phyloP scores from a whole-genome alignment of 192 early-diverging fungal genomes.

The Jimgerdemannia flammicorona region DNA sequence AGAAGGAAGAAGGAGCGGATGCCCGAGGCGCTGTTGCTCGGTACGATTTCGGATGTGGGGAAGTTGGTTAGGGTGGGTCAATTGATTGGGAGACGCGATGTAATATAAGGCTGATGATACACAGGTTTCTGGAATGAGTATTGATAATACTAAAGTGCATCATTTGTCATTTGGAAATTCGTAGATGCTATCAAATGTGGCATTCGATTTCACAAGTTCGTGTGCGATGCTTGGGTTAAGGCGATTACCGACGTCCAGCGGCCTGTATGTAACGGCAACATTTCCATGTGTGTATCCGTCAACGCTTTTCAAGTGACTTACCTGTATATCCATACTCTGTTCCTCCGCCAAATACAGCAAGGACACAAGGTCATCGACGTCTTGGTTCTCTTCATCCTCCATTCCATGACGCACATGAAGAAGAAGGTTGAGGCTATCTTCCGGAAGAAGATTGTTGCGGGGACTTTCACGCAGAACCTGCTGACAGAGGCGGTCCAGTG shows the following conservation, averaged over 20 bases:
- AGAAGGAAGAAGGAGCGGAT: conserved; percentile 1
- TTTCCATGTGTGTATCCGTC: too few species aligned
- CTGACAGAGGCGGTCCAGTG: conserved; percentile 41
- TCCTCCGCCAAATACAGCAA: conserved; percentile 18
- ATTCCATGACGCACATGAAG: conserved; percentile 46
- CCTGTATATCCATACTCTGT: neutral
- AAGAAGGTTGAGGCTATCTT: conserved; percentile 50
- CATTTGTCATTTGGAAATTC: neutral
- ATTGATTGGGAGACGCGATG: too few species aligned
- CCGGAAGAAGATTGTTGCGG: conserved; percentile 43
- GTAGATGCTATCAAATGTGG: conserved; percentile 62
- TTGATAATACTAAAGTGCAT: neutral
- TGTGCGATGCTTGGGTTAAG: conserved; percentile 69
- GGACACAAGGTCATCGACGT: conserved; percentile 48
- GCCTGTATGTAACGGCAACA: conserved; percentile 27
- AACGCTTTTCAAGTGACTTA: too few species aligned
- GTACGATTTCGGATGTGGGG: neutral
- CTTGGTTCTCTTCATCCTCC: conserved; percentile 43
- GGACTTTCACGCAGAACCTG: conserved; percentile 36
- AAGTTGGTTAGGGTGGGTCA: neutral
- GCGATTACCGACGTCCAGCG: conserved; percentile 43
- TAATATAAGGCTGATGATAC: too few species aligned
- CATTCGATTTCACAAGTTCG: conserved; percentile 62
- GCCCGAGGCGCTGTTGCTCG: conserved; percentile 30
- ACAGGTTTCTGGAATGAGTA: too few species aligned